Evolutionary conservation across 108 stramenopile species (phyloP).

Genomic region (Cyclotella baltica): DNA sequence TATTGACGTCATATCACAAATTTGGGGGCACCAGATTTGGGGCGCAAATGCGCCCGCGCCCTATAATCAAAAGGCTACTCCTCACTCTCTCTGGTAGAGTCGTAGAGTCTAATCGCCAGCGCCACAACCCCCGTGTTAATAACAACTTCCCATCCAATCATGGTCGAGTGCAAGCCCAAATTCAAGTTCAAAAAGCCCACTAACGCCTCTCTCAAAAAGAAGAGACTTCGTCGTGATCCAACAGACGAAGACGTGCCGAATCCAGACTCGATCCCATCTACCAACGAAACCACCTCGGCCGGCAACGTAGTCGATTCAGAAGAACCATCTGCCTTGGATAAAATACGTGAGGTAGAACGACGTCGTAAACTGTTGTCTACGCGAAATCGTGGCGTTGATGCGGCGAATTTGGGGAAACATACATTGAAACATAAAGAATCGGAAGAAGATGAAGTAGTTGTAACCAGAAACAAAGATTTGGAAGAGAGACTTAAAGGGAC

Average conservation of each 20-base stretch:
- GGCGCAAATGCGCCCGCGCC: too few species aligned
- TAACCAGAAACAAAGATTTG: conserved; percentile 33
- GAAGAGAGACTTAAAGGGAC: conserved; percentile 54
- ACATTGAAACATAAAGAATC: not conserved
- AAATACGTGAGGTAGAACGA: conserved; percentile 41
- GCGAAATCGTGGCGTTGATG: conserved; percentile 47
- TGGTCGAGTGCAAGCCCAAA: conserved; percentile 12
- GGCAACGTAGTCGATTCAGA: conserved; percentile 14
- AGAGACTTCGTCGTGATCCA: conserved; percentile 25
- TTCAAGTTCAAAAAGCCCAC: conserved; percentile 49
- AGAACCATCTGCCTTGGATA: conserved; percentile 25
- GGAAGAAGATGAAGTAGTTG: not conserved
- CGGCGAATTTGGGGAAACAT: conserved; percentile 20
- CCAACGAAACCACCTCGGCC: not conserved
- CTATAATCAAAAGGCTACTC: too few species aligned
- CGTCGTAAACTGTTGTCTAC: conserved; percentile 32
- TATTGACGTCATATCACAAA: too few species aligned
- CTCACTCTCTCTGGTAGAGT: not conserved
- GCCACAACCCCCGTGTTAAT: not conserved
- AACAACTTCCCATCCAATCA: not conserved
- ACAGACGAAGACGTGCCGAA: not conserved
- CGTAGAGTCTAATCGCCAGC: not conserved
- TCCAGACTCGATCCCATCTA: not conserved
- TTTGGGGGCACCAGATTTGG: too few species aligned
- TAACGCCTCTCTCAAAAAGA: conserved; percentile 40